Conservation (phyloP, 495 filamentous ascomycete genomes). For the Hypoxylon intermedium region DNA sequence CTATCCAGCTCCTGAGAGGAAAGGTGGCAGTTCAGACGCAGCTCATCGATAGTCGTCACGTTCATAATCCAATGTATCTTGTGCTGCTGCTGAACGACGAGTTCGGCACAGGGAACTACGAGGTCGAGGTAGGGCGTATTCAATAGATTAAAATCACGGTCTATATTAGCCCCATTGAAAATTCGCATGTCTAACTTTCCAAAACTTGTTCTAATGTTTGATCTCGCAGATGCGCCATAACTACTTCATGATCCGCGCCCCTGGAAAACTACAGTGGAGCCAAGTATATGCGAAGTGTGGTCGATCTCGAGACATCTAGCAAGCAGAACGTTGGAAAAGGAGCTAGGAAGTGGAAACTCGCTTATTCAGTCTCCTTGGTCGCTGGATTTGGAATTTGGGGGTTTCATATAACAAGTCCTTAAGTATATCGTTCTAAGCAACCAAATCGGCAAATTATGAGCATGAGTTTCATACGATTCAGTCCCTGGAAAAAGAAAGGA, state of each 20-base stretch:
- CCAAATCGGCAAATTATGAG: too few species aligned
- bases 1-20: not conserved
- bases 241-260: constrained; percentile 13
- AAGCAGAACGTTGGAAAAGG: too few species aligned
- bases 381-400: too few species aligned
- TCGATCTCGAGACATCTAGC: too few species aligned
- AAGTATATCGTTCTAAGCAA: too few species aligned
- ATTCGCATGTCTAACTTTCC: not conserved
- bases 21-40: constrained; percentile 7
- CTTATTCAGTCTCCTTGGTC: too few species aligned
- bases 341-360: too few species aligned
- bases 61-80: constrained; percentile 14
- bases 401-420: too few species aligned
- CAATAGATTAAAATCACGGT: not conserved
- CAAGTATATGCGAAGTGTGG: constrained; percentile 12
- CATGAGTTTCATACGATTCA: too few species aligned
- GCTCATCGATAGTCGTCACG: constrained; percentile 16
- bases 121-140: constrained; percentile 10
- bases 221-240: constrained; percentile 12
- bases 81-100: constrained; percentile 11
- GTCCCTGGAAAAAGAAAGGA: too few species aligned
- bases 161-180: not conserved
- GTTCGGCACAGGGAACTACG: constrained; percentile 15
- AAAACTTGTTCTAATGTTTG: not conserved
- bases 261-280: constrained; percentile 6